Base-by-base conservation (phyloP, 306 rosid genomes). In the barrel medic (Medicago truncatula) region DNA sequence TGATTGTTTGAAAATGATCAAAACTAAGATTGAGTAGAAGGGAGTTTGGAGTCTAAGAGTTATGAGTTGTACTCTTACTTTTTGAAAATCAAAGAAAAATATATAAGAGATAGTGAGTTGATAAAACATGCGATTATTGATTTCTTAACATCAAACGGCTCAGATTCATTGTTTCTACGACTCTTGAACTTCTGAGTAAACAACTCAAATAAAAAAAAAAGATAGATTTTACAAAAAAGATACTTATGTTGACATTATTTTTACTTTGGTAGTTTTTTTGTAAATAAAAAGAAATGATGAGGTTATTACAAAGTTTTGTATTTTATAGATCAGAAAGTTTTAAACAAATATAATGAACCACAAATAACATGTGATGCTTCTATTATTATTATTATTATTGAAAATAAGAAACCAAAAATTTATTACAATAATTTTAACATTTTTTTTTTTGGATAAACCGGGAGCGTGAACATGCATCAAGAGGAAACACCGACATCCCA, bases 81-180 rank as follows among this genome's bases (percentile, higher is more conserved):
- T 17, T 20, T 71, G 36, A 78, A 69, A 69, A 21, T 0, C 38
- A 14, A 0, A 7, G 4, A 4, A 15, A 54, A 31, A 17, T 0
- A 3, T 4, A 18, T 6, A 34, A 34, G 38, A 34, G 38, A 6
- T 13, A 46, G 73, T n/a, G 76, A 78, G 31, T 71, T 81, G 56
- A 49, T 6, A 11, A 16, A 73, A 78, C 78, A 67, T 39, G 7
- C 44, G 72, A 3, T 82, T 18, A 5, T 31, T 43, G 79, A 7
- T 41, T 21, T 3, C 7, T 16, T 39, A 56, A 1, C 13, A 90
- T 87, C 96, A 43, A 61, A 90, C 39, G 92, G 86, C 20, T 65
- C 11, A 62, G 9, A 21, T 79, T 87, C 13, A 47, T 40, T 75
- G 54, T 76, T 60, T 70, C 3, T 67, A 70, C 82, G 96, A 76